Percentiles rank a stretch among this genome's conserved stretches.
phyloP scores from a whole-genome alignment of 257 asterid genomes.

The Cruciata laevipes region DNA sequence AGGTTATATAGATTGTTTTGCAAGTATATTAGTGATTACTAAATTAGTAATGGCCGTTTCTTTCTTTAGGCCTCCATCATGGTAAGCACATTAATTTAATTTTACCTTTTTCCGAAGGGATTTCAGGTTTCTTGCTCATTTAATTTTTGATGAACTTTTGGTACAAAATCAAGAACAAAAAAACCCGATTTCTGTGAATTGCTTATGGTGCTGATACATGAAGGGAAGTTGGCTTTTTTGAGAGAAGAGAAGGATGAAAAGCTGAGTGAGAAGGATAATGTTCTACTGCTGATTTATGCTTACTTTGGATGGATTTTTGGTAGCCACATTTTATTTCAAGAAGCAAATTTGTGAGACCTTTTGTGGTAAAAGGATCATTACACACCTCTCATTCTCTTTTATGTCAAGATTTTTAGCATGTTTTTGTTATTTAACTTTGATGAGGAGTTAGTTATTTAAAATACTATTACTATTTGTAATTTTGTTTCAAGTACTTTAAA shows the following conservation, averaged over 20 bases:
- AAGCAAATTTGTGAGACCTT: no score
- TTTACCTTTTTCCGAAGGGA: not conserved
- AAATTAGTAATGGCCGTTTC: constrained; percentile 52
- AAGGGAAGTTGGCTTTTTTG: constrained; percentile 42
- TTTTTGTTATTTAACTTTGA: no score
- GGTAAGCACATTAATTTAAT: constrained; percentile 20
- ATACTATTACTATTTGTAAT: no score
- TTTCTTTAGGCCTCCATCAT: constrained; percentile 42
- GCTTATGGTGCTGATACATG: constrained; percentile 36
- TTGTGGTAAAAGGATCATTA: no score
- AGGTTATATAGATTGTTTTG: not conserved
- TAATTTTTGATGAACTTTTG: not conserved
- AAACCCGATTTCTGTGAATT: constrained; percentile 57
- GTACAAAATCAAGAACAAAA: constrained; percentile 59
- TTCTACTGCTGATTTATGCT: no score
- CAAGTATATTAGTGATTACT: constrained; percentile 9
- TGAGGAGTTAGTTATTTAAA: no score
- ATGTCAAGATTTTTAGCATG: no score
- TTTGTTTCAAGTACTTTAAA: no score
- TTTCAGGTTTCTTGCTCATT: not conserved
- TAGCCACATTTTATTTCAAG: no score
- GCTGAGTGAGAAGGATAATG: constrained; percentile 37
- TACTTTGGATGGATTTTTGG: no score
- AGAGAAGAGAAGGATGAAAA: constrained; percentile 41
- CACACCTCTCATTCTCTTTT: no score